A percentile compares a stretch with the other conserved stretches of the same genome.
Evolutionary conservation across 78 protist genomes (phyloP).

Genomic region (Chrysochromulina parva): DNA sequence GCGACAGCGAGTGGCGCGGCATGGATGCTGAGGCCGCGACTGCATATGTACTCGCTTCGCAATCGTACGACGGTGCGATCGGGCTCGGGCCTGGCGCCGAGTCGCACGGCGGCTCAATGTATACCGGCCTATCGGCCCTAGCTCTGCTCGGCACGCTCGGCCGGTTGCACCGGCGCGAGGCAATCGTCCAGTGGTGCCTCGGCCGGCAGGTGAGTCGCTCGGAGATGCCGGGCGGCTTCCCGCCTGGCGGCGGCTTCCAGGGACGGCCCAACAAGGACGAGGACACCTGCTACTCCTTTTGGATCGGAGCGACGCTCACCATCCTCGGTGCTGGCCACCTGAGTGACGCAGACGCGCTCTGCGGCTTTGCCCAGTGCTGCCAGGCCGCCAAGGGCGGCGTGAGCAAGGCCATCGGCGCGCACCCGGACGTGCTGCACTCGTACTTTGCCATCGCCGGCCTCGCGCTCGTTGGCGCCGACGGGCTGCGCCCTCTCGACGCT

Average conservation of each 20-base stretch:
- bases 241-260: slow-evolving; percentile 25
- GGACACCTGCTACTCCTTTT: slow-evolving; percentile 58
- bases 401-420: background rate
- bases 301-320: slow-evolving; percentile 49
- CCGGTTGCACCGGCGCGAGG: background rate
- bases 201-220: no score
- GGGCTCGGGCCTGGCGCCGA: slow-evolving; percentile 38
- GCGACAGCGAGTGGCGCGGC: background rate
- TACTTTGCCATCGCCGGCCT: slow-evolving; percentile 1
- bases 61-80: slow-evolving; percentile 42
- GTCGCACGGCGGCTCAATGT: slow-evolving; percentile 55
- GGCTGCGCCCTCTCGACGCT: background rate
- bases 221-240: background rate
- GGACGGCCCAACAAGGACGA: slow-evolving; percentile 46
- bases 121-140: slow-evolving; percentile 48
- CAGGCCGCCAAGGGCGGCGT: background rate
- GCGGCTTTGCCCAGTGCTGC: background rate
- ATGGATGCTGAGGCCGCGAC: background rate
- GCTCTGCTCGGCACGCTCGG: background rate
- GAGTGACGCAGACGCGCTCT: background rate
- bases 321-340: background rate
- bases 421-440: slow-evolving; percentile 9
- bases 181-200: no score
- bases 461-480: background rate
- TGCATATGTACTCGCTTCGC: background rate